phyloP scores from a whole-genome alignment of 768 basidiomycete genomes.

The Suillus cothurnatus region DNA sequence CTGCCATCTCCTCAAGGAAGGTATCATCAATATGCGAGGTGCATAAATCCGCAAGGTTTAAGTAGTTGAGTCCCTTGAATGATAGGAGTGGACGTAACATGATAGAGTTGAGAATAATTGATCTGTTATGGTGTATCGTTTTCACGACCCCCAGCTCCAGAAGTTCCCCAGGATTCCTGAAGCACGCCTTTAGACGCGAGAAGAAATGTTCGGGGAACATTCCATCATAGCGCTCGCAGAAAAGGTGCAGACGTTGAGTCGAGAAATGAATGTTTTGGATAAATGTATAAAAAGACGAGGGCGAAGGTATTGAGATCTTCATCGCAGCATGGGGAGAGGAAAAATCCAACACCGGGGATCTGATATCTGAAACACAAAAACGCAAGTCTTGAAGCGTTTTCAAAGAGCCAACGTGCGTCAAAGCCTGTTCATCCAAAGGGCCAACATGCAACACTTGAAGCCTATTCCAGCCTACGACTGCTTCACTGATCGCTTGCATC shows the following conservation, averaged over 20 bases:
- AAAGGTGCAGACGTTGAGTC: slow-evolving; percentile 3
- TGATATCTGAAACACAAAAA: neutral
- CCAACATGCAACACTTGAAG: neutral
- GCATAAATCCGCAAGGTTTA: neutral
- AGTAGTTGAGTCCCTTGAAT: neutral
- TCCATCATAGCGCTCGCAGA: neutral
- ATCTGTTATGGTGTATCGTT: neutral
- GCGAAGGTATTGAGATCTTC: neutral
- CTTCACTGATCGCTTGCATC: neutral
- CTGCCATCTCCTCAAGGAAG: neutral
- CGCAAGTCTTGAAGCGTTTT: neutral
- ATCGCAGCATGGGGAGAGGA: neutral
- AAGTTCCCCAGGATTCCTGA: neutral
- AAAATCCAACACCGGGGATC: neutral
- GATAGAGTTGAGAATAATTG: neutral
- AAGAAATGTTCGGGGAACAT: neutral
- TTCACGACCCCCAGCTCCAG: neutral
- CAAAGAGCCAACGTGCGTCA: neutral
- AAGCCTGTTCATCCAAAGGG: neutral
- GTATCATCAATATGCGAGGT: neutral
- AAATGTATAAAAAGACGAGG: neutral
- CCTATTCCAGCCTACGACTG: neutral
- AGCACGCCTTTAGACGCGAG: neutral
- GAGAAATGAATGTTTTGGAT: neutral
- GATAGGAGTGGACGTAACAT: neutral